Evolutionary conservation across 371 early-diverging fungal species (phyloP).

Genomic region (Neoconidiobolus thromboides): DNA sequence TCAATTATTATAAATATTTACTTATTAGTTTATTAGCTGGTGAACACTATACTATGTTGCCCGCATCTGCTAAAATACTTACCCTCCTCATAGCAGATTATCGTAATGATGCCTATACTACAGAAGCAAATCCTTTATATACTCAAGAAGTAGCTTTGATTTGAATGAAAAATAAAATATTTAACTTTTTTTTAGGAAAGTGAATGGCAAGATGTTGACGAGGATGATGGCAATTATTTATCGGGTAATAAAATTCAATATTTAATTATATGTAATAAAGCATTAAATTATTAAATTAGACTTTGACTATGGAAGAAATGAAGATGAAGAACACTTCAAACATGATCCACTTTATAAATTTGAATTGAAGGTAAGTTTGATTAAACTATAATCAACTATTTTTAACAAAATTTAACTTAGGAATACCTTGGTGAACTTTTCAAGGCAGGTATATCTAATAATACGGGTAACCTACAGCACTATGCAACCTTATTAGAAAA

Average conservation of each 20-base stretch:
- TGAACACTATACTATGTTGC: slow-evolving; percentile 54
- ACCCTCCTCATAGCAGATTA: slow-evolving; percentile 59
- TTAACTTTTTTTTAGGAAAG: too few species aligned
- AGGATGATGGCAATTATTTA: not conserved
- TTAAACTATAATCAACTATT: too few species aligned
- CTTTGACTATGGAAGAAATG: not conserved
- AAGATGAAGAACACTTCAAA: not conserved
- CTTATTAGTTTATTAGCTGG: slow-evolving; percentile 25
- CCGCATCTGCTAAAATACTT: slow-evolving; percentile 62
- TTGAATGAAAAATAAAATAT: too few species aligned
- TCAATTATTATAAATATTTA: not conserved
- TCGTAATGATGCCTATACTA: slow-evolving; percentile 16
- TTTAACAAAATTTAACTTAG: too few species aligned
- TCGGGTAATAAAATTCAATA: slow-evolving; percentile 1
- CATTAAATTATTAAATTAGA: not conserved
- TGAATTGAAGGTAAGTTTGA: not conserved
- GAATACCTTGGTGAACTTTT: not conserved
- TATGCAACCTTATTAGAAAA: slow-evolving; percentile 12
- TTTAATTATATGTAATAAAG: not conserved
- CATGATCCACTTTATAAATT: not conserved
- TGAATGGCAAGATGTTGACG: slow-evolving; percentile 6
- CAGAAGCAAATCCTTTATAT: slow-evolving; percentile 6
- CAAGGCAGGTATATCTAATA: not conserved
- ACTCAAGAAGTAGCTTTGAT: slow-evolving; percentile 13
- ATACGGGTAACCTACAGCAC: not conserved